These are phyloP conservation scores for Exophiala alcalophila DNA, from an alignment of 2,329 filamentous ascomycete species.

Conservation along the genomic window DNA sequence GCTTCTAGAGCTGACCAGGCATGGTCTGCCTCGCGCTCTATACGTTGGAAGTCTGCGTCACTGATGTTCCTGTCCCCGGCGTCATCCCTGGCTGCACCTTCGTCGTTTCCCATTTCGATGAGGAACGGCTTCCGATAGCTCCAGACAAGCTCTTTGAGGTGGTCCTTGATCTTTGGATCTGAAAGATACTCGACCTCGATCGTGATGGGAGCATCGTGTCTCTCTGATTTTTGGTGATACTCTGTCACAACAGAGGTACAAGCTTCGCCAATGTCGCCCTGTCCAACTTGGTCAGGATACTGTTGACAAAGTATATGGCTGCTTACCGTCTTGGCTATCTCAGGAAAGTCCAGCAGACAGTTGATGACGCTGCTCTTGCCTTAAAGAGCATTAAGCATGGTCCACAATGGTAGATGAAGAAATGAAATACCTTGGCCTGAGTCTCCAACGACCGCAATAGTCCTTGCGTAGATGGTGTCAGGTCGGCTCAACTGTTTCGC, in stretches of 20 bases:
- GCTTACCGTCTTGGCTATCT: slow-evolving; percentile 32
- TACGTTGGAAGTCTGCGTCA: slow-evolving; percentile 34
- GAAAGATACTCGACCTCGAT: slow-evolving; percentile 38
- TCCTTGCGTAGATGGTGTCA: background rate
- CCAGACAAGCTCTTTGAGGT: slow-evolving; percentile 35
- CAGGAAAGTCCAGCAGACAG: slow-evolving; percentile 36
- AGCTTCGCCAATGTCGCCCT: slow-evolving; percentile 36
- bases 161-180: slow-evolving; percentile 30
- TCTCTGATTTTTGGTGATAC: slow-evolving; percentile 33
- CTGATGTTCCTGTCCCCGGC: too few relatives aligned
- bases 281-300: too few relatives aligned
- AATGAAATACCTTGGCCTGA: slow-evolving; percentile 1
- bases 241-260: slow-evolving; percentile 40
- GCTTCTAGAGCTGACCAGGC: slow-evolving; percentile 42
- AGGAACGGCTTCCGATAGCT: slow-evolving; percentile 34
- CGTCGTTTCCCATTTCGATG: slow-evolving; percentile 28
- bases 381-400: slow-evolving; percentile 4
- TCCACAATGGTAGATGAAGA: background rate
- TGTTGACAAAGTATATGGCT: too few relatives aligned
- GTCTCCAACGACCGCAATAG: background rate
- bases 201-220: slow-evolving; percentile 32
- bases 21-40: slow-evolving; percentile 38
- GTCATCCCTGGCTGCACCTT: slow-evolving; percentile 20
- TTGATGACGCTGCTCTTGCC: slow-evolving; percentile 39
- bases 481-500: background rate